Conservation (phyloP, 805 yeast genomes). For the Candida germanica region DNA sequence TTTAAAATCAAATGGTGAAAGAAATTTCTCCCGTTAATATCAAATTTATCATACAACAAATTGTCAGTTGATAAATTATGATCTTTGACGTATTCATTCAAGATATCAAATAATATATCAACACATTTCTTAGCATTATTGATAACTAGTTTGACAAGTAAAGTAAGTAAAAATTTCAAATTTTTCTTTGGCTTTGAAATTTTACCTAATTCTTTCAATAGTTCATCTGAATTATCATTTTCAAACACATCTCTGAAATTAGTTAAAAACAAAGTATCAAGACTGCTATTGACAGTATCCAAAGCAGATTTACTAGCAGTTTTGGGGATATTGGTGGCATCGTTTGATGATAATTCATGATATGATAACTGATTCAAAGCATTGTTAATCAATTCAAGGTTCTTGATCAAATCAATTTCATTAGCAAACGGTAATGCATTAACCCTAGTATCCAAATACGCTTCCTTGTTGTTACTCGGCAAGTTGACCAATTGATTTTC, state of each 20-base stretch:
- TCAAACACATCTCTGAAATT: slow-evolving; percentile 16
- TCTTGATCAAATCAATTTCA: slow-evolving; percentile 55
- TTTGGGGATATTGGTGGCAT: slow-evolving; percentile 1
- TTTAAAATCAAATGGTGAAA: slow-evolving; percentile 81
- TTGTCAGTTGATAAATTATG: slow-evolving; percentile 15
- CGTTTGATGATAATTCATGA: slow-evolving; percentile 7
- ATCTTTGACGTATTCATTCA: slow-evolving; percentile 43
- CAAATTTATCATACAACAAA: slow-evolving; percentile 52
- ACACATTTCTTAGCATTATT: slow-evolving; percentile 56
- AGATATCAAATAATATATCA: slow-evolving; percentile 48
- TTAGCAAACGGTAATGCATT: slow-evolving; percentile 75
- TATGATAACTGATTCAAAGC: slow-evolving; percentile 52
- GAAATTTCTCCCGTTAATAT: slow-evolving; percentile 78
- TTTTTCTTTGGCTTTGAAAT: slow-evolving; percentile 39
- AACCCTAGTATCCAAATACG: slow-evolving; percentile 59
- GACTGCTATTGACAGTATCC: slow-evolving; percentile 3
- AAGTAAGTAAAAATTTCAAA: slow-evolving; percentile 52
- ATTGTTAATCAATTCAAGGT: slow-evolving; percentile 51
- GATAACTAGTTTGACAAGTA: slow-evolving; percentile 64
- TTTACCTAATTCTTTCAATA: slow-evolving; percentile 39
- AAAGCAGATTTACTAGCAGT: background rate
- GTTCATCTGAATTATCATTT: slow-evolving; percentile 42
- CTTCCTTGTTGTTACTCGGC: slow-evolving; percentile 35
- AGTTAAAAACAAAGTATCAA: slow-evolving; percentile 10
- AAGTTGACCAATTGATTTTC: slow-evolving; percentile 13